Base-by-base conservation (phyloP, 495 filamentous ascomycete genomes). In the Xanthoparmelia taractica region DNA sequence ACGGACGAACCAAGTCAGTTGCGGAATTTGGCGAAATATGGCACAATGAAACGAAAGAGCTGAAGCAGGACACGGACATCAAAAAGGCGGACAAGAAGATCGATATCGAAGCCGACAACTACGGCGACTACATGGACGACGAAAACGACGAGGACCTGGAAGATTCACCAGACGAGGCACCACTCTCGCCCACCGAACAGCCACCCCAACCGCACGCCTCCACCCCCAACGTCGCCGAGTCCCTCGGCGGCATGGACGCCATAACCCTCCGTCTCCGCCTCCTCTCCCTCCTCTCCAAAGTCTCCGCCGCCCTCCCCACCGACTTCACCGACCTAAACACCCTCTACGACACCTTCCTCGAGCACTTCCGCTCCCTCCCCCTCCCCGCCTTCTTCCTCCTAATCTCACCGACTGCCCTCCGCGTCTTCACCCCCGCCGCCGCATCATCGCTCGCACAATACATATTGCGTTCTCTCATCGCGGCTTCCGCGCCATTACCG, bases 371-470 rank as follows among this genome's bases (percentile, higher is more conserved):
- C 23, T 78, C 78, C 33, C 78, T 92, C 4, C 83, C 90, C 0
- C 78, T 92, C 0, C 80, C 85, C 0, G 71, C 83, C n/a, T 96
- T 95, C 73, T 79, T 84, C 45, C 74, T 85, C n/a, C 83, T 96
- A 60, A 74, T 93, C 66, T 82, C 81, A 33, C 78, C 82, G 23
- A 68, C 76, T 54, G 75, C 75, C 1, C 76, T 89, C 0, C 78
- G 81, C 0, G 63, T 75, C 20, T 71, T 83, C 34, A 72, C 74
- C 18, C 67, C 72, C 7, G 73, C 73, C 4, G 79, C 83, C 17
- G 80, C 78, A 36, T 79, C 85, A 38, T 82, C 83, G 4, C 80
- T 96, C 34, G 80, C 84, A 59, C 85, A 90, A 59, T 77, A 79
- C 34, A 70, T 95, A 7, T 76, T 92, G 13, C 79, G 79, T 23